Conservation (phyloP, 306 rosid species). For the Glycine latifolia region DNA sequence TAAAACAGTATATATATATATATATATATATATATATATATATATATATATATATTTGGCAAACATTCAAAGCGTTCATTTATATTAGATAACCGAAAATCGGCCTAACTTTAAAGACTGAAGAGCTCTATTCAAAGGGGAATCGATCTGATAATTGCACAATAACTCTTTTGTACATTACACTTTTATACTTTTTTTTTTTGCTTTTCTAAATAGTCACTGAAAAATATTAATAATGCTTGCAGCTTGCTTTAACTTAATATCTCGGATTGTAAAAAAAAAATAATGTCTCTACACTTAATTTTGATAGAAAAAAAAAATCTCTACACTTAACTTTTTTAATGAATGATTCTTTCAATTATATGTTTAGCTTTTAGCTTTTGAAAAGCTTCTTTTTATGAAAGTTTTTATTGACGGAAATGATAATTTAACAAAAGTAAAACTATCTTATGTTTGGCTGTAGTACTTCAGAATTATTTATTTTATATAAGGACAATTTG, state of each 20-base stretch:
- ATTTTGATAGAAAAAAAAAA: too few relatives aligned
- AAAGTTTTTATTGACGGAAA: neutral
- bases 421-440: neutral
- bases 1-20: too few relatives aligned
- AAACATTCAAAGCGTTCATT: neutral
- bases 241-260: too few relatives aligned
- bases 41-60: neutral
- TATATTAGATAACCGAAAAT: neutral
- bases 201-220: neutral
- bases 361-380: neutral
- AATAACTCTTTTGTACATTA: neutral
- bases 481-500: neutral
- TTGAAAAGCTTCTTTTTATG: neutral
- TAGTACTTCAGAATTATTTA: neutral
- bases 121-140: neutral
- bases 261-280: too few relatives aligned
- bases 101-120: too few relatives aligned
- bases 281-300: too few relatives aligned
- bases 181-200: neutral
- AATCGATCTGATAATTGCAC: neutral
- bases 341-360: neutral
- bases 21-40: too few relatives aligned
- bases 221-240: neutral
- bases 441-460: neutral
- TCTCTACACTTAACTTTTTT: neutral